Evolutionary conservation across 192 early-diverging fungal genomes (phyloP), one percentile per base, ranked within the genome.

Genomic region (Linnemannia exigua): DNA sequence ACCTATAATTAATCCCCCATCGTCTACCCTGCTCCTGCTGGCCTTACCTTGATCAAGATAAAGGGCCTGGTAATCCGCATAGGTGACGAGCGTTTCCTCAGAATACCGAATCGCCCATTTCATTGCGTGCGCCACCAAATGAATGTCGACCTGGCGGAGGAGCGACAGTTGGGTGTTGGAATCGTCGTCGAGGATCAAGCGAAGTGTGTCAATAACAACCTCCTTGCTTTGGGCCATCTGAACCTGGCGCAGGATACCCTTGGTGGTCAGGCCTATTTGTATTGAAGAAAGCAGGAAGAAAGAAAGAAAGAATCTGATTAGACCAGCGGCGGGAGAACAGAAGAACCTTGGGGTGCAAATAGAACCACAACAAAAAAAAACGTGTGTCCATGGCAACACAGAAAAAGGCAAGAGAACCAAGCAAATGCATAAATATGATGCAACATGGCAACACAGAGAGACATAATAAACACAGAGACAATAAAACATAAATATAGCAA

Each of bases 71-170:
- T 86, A 86, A 71, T 86, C 84, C 14, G 52, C 68, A 41, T 86
- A 80, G 11, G 77, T 86, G 70, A 86, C 84, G 0, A 86, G 78
- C 1, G 79, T 86, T 38, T 86, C 84, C 38, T 86, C 78, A 11
- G 84, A 86, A 51, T 76, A 80, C 0, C 84, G 84, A 58, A 86
- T 86, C 25, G 84, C 84, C 77, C 84, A 86, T 22, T 86, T 86
- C 84, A 86, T 86, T 33, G 84, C 84, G n/a, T 86, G 78, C 17
- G 84, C 84, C 36, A 86, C 78, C 69, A 86, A 74, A 38, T 86
- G 84, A 36, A 86, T 86, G 41, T 86, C 74, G 9, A 86, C 74
- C 41, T 80, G 77, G n/a, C 79, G 78, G 61, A 86, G 36, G 7
- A 58, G 70, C 31, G 84, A 86, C 4, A 86, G 78, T 31, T 86